These are phyloP conservation scores for Euclidium syriacum DNA, from an alignment of 345 rosid species.

Conservation along the genomic window DNA sequence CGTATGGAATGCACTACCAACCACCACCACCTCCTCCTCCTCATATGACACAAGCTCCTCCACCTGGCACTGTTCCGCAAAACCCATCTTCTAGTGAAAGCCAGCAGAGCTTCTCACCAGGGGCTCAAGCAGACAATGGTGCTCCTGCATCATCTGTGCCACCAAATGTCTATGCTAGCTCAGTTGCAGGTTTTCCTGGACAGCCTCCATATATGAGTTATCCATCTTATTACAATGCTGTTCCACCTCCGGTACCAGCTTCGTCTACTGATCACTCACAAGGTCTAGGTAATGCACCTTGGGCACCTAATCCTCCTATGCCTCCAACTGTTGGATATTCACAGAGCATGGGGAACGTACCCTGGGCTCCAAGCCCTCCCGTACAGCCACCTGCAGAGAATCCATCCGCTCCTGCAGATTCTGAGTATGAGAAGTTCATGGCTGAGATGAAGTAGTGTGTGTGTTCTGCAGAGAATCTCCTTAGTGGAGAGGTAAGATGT, in stretches of 20 bases:
- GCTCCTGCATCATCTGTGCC: conserved; percentile 47
- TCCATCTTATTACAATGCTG: conserved; percentile 68
- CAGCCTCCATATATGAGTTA: conserved; percentile 67
- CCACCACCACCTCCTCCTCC: conserved; percentile 42
- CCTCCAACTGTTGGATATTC: conserved; percentile 51
- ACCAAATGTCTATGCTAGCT: conserved; percentile 48
- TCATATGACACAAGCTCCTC: conserved; percentile 52
- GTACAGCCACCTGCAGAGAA: conserved; percentile 53
- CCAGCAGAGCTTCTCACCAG: conserved; percentile 83
- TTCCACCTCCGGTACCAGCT: conserved; percentile 56
- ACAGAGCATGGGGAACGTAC: conserved; percentile 54
- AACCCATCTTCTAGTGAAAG: conserved; percentile 53
- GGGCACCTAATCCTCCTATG: conserved; percentile 33
- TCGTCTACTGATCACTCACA: conserved; percentile 41
- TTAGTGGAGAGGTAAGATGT: conserved; percentile 46
- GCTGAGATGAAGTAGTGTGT: conserved; percentile 82
- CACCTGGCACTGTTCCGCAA: conserved; percentile 56
- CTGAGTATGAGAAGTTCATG: conserved; percentile 95
- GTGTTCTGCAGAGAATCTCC: conserved; percentile 12
- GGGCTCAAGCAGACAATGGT: conserved; percentile 67
- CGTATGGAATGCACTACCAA: conserved; percentile 79
- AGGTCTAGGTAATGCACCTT: conserved; percentile 26
- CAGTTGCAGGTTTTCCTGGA: conserved; percentile 43
- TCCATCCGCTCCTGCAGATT: conserved; percentile 58
- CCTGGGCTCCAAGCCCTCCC: conserved; percentile 72